Evolutionary conservation across 768 basidiomycete species (phyloP), one percentile per base, ranked within the genome.

Genomic region (Polyporus arcularius): DNA sequence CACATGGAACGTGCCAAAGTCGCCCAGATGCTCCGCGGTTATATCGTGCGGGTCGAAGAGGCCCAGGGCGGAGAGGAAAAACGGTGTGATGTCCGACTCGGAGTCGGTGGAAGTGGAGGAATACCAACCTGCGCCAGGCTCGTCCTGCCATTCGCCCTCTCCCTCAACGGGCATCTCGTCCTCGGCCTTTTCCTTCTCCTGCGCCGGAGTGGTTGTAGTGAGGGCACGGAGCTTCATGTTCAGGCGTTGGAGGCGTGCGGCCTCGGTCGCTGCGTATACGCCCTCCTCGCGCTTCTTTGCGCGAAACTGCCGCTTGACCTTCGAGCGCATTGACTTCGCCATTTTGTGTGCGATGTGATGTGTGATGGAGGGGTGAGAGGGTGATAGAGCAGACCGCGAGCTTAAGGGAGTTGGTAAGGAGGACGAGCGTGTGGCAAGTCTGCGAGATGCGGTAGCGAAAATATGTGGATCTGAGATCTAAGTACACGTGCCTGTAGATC

Each of bases 311-410:
- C 92, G 88, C 71, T 94, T 94, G 50, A 83, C 80, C 76, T 94
- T 94, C 7, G 90, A 91, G 69, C 92, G 80, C 42, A 84, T 81
- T 46, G 90, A 92, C 79, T 94, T 94, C 45, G 89, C 92, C 92
- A 94, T 92, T 31, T 64, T 51, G 26, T 35, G 4, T 8, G 42
- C 39, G 28, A n/a, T 32, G 38, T 40, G 45, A 28, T 18, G 8
- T 45, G 55, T 28, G 46, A 38, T 41, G 38, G 11, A 21, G 21
- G 53, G 46, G 35, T 61, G 15, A 4, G 51, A 30, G 2, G 32
- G 18, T 10, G 12, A 28, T 46, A 42, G 59, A 21, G 31, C 35
- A 28, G 40, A 52, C 26, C 18, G 53, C 21, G 21, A 2, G 21
- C 21, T 26, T 26, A 1, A 18, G 10, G 30, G 43, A 39, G 49